Evolutionary conservation across 2,329 filamentous ascomycete genomes (phyloP).

Genomic region (Trichoderma sp.): DNA sequence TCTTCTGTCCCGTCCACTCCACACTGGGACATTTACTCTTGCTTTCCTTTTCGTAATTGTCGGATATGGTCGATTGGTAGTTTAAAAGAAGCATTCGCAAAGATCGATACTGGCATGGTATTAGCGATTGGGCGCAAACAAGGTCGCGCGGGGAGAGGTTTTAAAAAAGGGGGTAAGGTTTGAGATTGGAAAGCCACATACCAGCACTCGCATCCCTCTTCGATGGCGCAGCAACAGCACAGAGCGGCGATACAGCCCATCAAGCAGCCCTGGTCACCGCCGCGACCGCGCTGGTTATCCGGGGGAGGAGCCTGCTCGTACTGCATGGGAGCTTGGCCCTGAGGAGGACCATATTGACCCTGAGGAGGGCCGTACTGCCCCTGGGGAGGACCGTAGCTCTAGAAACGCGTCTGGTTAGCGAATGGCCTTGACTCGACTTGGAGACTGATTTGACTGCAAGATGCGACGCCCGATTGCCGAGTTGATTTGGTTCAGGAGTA

Average conservation of each 20-base stretch:
- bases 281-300: conserved; percentile 30
- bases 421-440: neutral
- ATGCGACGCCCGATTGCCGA: conserved; percentile 7
- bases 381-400: conserved; percentile 35
- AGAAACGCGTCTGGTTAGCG: conserved; percentile 6
- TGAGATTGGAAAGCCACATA: conserved; percentile 28
- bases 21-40: neutral
- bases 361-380: conserved; percentile 36
- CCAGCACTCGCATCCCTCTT: conserved; percentile 53
- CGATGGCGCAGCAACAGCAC: conserved; percentile 51
- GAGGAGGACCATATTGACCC: conserved; percentile 33
- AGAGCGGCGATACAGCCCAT: conserved; percentile 48
- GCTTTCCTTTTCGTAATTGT: neutral
- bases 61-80: neutral
- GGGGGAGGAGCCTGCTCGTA: conserved; percentile 40
- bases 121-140: neutral
- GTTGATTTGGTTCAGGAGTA: neutral
- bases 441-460: neutral
- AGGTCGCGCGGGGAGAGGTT: neutral
- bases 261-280: conserved; percentile 44
- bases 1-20: neutral
- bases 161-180: neutral
- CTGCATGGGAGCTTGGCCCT: conserved; percentile 43
- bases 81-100: conserved; percentile 42
- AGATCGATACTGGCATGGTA: conserved; percentile 36